Evolutionary conservation across 768 basidiomycete species (phyloP), one percentile per base, ranked within the genome.

Genomic region (Butyriboletus loyo): DNA sequence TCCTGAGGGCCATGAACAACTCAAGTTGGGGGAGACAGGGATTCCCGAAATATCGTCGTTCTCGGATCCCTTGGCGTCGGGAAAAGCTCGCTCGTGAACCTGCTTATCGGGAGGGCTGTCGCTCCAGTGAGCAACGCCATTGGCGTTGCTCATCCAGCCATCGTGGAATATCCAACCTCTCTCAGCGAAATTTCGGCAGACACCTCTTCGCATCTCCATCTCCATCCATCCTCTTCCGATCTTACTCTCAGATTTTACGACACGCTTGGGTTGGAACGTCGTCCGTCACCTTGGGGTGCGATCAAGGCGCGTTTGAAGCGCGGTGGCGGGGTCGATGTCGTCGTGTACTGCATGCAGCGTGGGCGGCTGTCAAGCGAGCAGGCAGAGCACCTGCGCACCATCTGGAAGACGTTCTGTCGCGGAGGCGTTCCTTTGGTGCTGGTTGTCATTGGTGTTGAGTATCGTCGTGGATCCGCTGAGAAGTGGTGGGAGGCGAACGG

Each of bases 11-110:
- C 36, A 27, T 22, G 27, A 11, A 22, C 30, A 36, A 51, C 52
- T 56, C 48, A 52, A 19, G 15, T n/a, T 11, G 15, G n/a, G 25
- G 25, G 25, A 1, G 2, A 7, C 24, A 55, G 56, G 37, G 30
- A 41, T 10, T 58, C 38, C 21, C 46, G 36, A 37, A 60, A 60
- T 14, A 49, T 67, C 2, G 21, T 66, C 49, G 21, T 65, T 43
- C 53, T 66, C 27, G 66, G 64, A n/a, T 59, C 63, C 19, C 50
- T 66, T 14, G 66, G 75, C 31, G 45, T 58, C 24, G 70, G 70
- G 10, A 77, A 77, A 53, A 75, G 77, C 57, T 72, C 72, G 7
- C 62, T 75, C 31, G 54, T 76, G 37, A 77, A 77, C 56, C 64
- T 76, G 65, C 49, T 77, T 7, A 45, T 57, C 34, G 67, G 67